Evolutionary conservation across 2,329 filamentous ascomycete species (phyloP), one percentile per base, ranked within the genome.

Genomic region (Colletotrichum sp.): DNA sequence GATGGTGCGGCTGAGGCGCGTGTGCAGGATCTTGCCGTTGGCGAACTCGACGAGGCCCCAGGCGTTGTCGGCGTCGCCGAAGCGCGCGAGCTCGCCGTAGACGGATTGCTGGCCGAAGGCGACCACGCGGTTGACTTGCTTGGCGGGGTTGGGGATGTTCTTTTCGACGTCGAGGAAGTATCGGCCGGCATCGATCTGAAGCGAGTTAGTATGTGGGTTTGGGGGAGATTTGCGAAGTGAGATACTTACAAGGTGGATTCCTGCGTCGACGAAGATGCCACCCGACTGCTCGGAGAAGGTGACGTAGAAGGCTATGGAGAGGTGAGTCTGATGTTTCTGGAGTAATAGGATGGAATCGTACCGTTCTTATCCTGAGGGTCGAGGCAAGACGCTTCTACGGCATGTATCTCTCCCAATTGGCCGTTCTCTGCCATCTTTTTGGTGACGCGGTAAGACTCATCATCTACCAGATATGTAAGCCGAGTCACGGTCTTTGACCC

Each of bases 21-120:
- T 80, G 55, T 81, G 82, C 9, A 83, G 80, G 34, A 84, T 81
- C 75, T 84, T 84, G 26, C 84, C 83, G 70, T 82, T 84, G 78
- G 81, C 79, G 78, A 84, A 85, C 75, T 85, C 84, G 12, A 85
- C 81, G 9, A 84, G 76, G 5, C 79, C 84, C 70, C 83, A 80
- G 8, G 80, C 84, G 70, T 84, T 85, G 77, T 85, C 84, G 13
- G 74, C 77, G 75, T 81, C 80, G 44, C 44, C 44, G 10, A 52
- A 22, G 16, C n/a, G n/a, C 2, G 44, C 44, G 44, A 52, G 44
- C 44, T 22, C 44, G 44, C n/a, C 18, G 44, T 22, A 52, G n/a
- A 52, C 44, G 1, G 44, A 52, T 10, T 52, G 44, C 44, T 52
- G 44, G 44, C 44, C 44, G 44, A 52, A 52, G 10, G 44, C 44